Base-by-base conservation (phyloP, 2,329 filamentous ascomycete species). In the Furcasterigmium sp. region DNA sequence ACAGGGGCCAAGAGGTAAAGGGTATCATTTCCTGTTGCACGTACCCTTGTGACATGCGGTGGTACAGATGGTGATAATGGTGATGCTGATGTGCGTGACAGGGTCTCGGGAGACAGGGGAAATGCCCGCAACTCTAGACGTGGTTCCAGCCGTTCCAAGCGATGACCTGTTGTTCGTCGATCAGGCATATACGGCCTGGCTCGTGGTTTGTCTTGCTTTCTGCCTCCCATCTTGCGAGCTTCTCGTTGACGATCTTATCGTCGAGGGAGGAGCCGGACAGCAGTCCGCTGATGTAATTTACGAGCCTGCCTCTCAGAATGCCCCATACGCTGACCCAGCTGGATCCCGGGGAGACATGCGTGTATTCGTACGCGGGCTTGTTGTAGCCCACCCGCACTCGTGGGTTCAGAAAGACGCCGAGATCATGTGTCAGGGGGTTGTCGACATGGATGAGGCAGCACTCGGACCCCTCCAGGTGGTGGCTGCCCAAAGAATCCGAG, bases 371-470 rank as follows among this genome's bases (percentile, higher is more conserved):
- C 2, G 78, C 77, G 0, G 59, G 46, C 3, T 61, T 57, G 48
- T 69, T 78, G 56, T 87, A 88, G 3, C 73, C 82, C 5, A 88
- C 84, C 8, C 82, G 70, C 10, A 88, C 84, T 11, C 73, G 73
- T 2, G 84, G 82, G 57, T 89, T 89, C 30, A 88, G 56, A 58
- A 72, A 88, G 6, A 87, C 78, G 39, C 84, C 80, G 43, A 62
- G 51, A 6, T 60, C 59, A 44, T 56, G 56, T 5, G 72, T 72
- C 5, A 81, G 62, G 2, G 76, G 77, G 52, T 87, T 88, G 54
- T 88, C 85, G 3, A 79, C 78, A 56, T 88, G 85, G 43, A 88
- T 80, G 41, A 91, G 75, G 60, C 87, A 91, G 66, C 85, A 90
- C 62, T 91, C 86, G 13, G 80, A 85, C n/a, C 73, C 86, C 60